Conservation (phyloP, 768 basidiomycete species). For the Amanita rimosa region DNA sequence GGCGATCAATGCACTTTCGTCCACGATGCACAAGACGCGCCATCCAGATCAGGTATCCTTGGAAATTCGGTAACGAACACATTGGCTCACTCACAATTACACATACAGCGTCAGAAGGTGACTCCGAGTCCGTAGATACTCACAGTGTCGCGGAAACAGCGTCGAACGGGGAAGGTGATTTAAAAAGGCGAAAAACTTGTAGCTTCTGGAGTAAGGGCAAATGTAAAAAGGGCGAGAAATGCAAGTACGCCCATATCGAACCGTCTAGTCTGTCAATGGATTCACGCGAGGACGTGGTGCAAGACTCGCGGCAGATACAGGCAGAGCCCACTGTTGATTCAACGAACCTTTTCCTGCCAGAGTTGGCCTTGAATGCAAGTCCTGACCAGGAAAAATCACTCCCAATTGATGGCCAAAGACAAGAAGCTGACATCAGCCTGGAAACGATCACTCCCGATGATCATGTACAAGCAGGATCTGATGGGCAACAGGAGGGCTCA, state of each 20-base stretch:
- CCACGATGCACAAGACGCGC: neutral
- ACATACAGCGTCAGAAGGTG: neutral
- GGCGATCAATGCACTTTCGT: constrained; percentile 5
- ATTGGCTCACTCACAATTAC: too few relatives aligned
- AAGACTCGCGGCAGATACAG: neutral
- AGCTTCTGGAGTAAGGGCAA: neutral
- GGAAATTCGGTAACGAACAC: too few relatives aligned
- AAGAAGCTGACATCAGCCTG: neutral
- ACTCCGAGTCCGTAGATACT: neutral
- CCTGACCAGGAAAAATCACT: neutral
- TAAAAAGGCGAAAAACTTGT: neutral
- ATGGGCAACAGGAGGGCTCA: neutral
- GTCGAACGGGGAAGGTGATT: neutral
- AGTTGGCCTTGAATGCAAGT: neutral
- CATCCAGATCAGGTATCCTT: neutral
- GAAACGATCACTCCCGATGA: constrained; percentile 1
- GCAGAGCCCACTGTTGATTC: neutral
- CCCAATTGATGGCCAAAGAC: neutral
- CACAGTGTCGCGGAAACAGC: too few relatives aligned
- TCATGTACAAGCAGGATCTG: neutral
- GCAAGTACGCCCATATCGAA: constrained; percentile 3
- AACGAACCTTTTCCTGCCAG: neutral
- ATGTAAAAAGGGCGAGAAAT: constrained; percentile 6
- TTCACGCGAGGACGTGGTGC: neutral
- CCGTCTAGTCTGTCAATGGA: neutral